Percentiles rank a stretch among this genome's conserved stretches.
Conservation (phyloP, 345 rosid genomes). For the Brassica carinata region DNA sequence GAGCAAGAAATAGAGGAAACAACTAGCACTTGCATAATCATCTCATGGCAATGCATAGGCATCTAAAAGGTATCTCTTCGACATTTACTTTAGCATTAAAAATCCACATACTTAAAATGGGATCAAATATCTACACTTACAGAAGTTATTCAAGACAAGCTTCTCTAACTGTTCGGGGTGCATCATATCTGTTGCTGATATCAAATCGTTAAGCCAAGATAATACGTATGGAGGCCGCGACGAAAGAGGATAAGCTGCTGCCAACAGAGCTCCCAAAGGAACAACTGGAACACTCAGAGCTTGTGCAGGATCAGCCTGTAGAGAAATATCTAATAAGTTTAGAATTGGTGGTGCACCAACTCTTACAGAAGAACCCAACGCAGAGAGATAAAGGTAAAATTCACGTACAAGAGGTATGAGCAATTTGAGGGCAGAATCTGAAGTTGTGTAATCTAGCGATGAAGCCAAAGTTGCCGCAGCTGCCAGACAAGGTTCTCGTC, state of each 20-base stretch:
- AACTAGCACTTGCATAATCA: conserved; percentile 6
- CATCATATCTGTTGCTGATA: conserved; percentile 97
- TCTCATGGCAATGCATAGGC: conserved; percentile 8
- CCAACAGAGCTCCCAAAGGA: conserved; percentile 79
- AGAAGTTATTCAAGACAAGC: conserved; percentile 88
- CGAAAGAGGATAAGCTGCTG: conserved; percentile 91
- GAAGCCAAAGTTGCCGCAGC: conserved; percentile 87
- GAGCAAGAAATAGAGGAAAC: not conserved
- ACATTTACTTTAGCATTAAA: not conserved
- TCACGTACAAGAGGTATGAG: conserved; percentile 85
- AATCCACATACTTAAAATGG: conserved; percentile 16
- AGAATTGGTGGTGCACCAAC: conserved; percentile 1
- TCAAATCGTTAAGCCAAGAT: conserved; percentile 81
- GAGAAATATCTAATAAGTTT: conserved; percentile 32
- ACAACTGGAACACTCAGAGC: conserved; percentile 93
- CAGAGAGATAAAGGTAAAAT: not conserved
- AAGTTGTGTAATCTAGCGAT: conserved; percentile 85
- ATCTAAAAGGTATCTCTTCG: conserved; percentile 7
- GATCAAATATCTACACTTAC: conserved; percentile 52
- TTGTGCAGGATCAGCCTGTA: conserved; percentile 96
- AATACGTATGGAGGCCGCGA: conserved; percentile 76
- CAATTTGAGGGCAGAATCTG: conserved; percentile 79
- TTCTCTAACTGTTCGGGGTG: conserved; percentile 87
- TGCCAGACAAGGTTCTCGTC: conserved; percentile 66
- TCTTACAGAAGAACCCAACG: conserved; percentile 10